Evolutionary conservation across 2,329 filamentous ascomycete genomes (phyloP).

Genomic region (Epichloe coenophiala): DNA sequence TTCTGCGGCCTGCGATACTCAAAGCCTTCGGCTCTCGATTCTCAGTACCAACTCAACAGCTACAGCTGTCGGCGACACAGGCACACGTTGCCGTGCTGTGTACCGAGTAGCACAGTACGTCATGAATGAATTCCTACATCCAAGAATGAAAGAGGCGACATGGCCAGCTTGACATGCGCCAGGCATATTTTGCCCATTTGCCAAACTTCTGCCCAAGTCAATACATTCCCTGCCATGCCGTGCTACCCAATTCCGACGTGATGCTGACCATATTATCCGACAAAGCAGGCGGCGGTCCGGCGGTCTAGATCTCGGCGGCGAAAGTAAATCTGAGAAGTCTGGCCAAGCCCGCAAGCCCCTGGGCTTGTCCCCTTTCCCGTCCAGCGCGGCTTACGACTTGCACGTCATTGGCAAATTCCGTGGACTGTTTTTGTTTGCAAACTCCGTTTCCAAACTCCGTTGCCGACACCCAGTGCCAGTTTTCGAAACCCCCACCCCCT

Average conservation of each 20-base stretch:
- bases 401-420: not conserved
- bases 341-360: too few species aligned
- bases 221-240: not conserved
- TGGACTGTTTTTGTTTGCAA: not conserved
- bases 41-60: not conserved
- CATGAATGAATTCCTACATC: not conserved
- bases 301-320: not conserved
- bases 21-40: not conserved
- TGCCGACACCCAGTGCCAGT: not conserved
- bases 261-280: not conserved
- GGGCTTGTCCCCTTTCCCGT: too few species aligned
- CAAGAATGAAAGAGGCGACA: not conserved
- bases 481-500: constrained; percentile 2
- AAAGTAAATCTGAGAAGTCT: not conserved
- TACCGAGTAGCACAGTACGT: not conserved
- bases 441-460: not conserved
- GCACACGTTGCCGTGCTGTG: not conserved
- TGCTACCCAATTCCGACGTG: not conserved
- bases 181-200: not conserved
- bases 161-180: not conserved
- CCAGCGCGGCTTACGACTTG: not conserved
- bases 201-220: too few species aligned
- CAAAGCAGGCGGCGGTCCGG: not conserved
- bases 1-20: not conserved
- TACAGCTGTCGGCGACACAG: not conserved